phyloP scores from a whole-genome alignment of 495 filamentous ascomycete genomes.

The Clohesyomyces aquaticus region DNA sequence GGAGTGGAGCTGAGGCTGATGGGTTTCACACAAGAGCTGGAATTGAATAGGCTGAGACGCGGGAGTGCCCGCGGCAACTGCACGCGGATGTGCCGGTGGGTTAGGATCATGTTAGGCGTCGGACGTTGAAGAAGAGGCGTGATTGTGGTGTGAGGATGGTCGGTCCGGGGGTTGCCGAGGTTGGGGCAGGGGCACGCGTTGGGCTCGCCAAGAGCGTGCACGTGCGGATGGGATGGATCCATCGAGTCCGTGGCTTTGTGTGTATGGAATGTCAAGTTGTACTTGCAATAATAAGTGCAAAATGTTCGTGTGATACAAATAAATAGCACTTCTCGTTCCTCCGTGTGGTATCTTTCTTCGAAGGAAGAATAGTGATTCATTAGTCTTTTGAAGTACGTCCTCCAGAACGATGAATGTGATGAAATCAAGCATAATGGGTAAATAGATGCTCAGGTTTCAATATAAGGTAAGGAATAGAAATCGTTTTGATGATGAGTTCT shows the following conservation, averaged over 20 bases:
- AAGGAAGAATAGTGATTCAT: no score
- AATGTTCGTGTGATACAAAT: no score
- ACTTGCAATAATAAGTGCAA: neutral
- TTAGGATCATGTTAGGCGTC: neutral
- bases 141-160: conserved; percentile 10
- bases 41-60: neutral
- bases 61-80: conserved; percentile 6
- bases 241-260: no score
- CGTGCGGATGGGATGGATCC: neutral
- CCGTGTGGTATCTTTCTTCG: no score
- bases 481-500: no score
- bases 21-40: neutral
- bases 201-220: neutral
- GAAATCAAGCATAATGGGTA: no score
- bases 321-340: no score
- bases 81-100: neutral
- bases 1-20: no score
- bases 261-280: neutral
- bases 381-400: no score
- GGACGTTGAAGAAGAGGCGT: conserved; percentile 2
- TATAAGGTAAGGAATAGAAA: no score
- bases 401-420: no score
- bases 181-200: neutral
- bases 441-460: no score
- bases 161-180: neutral